Evolutionary conservation across 2,329 filamentous ascomycete genomes (phyloP).

Genomic region (Aspergillus tubingensis): DNA sequence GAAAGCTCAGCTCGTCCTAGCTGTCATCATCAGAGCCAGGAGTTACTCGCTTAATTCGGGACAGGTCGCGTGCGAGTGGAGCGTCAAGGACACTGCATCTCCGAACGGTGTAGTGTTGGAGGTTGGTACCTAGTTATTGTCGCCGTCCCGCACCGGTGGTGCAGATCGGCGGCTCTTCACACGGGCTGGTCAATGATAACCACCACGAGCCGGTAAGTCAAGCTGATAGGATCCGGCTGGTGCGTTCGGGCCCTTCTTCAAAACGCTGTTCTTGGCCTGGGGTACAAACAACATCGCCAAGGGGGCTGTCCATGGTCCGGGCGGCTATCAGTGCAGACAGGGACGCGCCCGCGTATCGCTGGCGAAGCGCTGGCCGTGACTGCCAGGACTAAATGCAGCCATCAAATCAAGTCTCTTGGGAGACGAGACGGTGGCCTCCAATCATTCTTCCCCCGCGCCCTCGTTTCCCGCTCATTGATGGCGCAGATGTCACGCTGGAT

Average conservation of each 20-base stretch:
- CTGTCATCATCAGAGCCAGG: slow-evolving; percentile 35
- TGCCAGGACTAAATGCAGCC: slow-evolving; percentile 7
- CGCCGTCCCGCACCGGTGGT: neutral
- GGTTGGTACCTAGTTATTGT: neutral
- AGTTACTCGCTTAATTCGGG: slow-evolving; percentile 22
- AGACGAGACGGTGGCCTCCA: slow-evolving; percentile 21
- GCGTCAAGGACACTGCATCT: slow-evolving; percentile 2
- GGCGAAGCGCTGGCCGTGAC: slow-evolving; percentile 11
- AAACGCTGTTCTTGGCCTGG: slow-evolving; percentile 16
- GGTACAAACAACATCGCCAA: slow-evolving; percentile 22
- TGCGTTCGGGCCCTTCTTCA: neutral
- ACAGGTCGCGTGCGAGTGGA: neutral
- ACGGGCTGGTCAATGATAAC: slow-evolving; percentile 32
- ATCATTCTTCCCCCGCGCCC: slow-evolving; percentile 14
- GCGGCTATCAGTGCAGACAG: slow-evolving; percentile 20
- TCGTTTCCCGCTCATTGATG: slow-evolving; percentile 29
- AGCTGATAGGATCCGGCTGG: neutral
- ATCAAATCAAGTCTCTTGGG: slow-evolving; percentile 27
- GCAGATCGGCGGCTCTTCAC: neutral
- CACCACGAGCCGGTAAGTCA: slow-evolving; percentile 27
- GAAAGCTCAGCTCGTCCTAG: slow-evolving; percentile 43
- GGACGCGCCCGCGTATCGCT: neutral
- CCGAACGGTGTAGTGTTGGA: neutral
- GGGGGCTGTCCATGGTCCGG: slow-evolving; percentile 18
- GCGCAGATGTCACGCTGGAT: slow-evolving; percentile 34